Evolutionary conservation across 2,329 filamentous ascomycete species (phyloP).

Genomic region (Exophiala mesophila): DNA sequence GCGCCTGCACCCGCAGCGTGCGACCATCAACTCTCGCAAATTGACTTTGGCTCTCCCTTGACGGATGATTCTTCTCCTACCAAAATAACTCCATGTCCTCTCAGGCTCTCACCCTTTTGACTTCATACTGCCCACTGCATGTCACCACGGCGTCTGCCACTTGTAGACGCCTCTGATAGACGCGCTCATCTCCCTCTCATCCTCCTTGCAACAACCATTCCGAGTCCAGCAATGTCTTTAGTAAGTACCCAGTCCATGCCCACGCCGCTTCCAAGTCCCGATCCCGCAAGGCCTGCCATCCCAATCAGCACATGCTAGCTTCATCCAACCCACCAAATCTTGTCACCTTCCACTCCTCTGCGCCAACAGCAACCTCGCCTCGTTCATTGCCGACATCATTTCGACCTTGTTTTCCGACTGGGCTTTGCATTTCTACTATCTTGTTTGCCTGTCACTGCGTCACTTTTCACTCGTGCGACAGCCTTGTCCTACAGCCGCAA

Average conservation of each 20-base stretch:
- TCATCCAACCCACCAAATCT: slow-evolving; percentile 3
- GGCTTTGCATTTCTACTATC: slow-evolving; percentile 1
- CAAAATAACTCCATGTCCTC: too few relatives aligned
- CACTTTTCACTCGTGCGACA: slow-evolving; percentile 1
- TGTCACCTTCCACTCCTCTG: slow-evolving; percentile 4
- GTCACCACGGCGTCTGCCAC: too few relatives aligned
- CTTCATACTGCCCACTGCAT: too few relatives aligned
- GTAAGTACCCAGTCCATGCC: slow-evolving; percentile 8
- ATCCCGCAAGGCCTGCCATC: slow-evolving; percentile 12
- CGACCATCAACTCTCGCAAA: too few relatives aligned
- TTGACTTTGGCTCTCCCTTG: too few relatives aligned
- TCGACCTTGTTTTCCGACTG: background rate
- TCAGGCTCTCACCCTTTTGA: too few relatives aligned
- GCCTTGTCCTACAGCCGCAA: slow-evolving; percentile 1
- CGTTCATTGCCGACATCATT: background rate
- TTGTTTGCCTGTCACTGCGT: too few relatives aligned
- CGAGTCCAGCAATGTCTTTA: background rate
- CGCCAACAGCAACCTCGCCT: background rate
- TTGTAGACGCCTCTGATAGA: too few relatives aligned
- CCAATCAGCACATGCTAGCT: slow-evolving; percentile 23
- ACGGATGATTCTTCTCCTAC: too few relatives aligned
- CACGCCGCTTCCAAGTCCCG: slow-evolving; percentile 14
- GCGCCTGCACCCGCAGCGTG: too few relatives aligned
- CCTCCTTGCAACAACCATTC: background rate
- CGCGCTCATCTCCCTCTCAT: background rate